Evolutionary conservation across 2,329 filamentous ascomycete genomes (phyloP), one percentile per base, ranked within the genome.

Genomic region (Elsinoe australis): DNA sequence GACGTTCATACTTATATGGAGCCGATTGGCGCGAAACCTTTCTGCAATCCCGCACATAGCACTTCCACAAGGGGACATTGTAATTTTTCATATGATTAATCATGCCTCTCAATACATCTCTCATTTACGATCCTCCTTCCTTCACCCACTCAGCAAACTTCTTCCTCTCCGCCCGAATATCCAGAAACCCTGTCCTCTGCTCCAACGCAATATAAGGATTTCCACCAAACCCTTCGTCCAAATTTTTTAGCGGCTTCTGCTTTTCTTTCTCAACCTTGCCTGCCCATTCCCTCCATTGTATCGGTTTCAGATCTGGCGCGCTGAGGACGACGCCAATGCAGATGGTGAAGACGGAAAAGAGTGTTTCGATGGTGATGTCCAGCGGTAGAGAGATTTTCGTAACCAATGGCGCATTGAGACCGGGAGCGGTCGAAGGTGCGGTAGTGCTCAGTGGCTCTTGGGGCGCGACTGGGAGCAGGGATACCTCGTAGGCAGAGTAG

Each of bases 401-500:
- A 22, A 62, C 54, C 10, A 59, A 59, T 12, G 75, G 56, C n/a
- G 14, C 55, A 54, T 5, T 58, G 51, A 33, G 55, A 35, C 41
- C 47, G 38, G 49, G 29, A 31, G 47, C 18, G 38, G 47, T 14
- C 5, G 36, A 21, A 6, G 38, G 50, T 21, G 49, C 28, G 10
- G 21, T 48, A 7, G 56, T 54, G 53, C 50, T 55, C n/a, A 54
- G 51, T 52, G 47, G 64, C 50, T 54, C 63, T 54, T 50, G 67
- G 60, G 45, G 65, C 3, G 73, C 64, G 3, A 70, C 59, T 33
- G 72, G 70, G 42, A 94, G 77, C 17, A 81, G 74, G 5, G 87
- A 84, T 69, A 95, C 86, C 70, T 98, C 92, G 67, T 95, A 85
- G 38, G 89, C 88, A 45, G 92, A 98, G 69, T 96, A 98, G 69